Conservation (phyloP, 2,329 filamentous ascomycete genomes). For the Diplocarpon rosae region DNA sequence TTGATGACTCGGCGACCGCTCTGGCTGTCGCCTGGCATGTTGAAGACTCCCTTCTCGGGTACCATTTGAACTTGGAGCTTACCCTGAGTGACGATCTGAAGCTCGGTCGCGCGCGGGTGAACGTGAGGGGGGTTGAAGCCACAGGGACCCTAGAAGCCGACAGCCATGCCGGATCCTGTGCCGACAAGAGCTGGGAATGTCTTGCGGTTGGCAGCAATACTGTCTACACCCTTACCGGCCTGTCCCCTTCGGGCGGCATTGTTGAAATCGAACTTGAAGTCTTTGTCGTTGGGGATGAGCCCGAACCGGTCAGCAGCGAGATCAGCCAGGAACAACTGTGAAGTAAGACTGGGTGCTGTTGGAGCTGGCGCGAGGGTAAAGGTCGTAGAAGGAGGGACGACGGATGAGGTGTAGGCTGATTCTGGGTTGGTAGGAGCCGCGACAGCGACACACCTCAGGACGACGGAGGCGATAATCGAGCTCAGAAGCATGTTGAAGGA, state of each 20-base stretch:
- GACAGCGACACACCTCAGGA: slow-evolving; percentile 32
- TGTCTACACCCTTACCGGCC: slow-evolving; percentile 35
- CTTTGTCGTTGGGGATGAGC: slow-evolving; percentile 33
- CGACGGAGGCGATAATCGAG: slow-evolving; percentile 27
- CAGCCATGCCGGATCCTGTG: slow-evolving; percentile 38
- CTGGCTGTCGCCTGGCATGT: slow-evolving; percentile 21
- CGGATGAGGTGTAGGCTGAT: slow-evolving; percentile 17
- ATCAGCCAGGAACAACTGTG: slow-evolving; percentile 22
- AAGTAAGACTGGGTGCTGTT: slow-evolving; percentile 14
- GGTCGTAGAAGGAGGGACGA: slow-evolving; percentile 4
- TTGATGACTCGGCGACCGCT: slow-evolving; percentile 31
- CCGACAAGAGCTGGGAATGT: slow-evolving; percentile 46
- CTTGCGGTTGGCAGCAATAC: slow-evolving; percentile 42
- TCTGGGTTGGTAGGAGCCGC: slow-evolving; percentile 14
- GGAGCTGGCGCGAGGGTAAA: slow-evolving; percentile 4
- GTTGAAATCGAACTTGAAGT: slow-evolving; percentile 41
- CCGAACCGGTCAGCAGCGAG: slow-evolving; percentile 34
- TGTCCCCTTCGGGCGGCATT: slow-evolving; percentile 23
- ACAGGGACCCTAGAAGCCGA: slow-evolving; percentile 40
- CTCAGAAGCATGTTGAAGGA: slow-evolving; percentile 29
- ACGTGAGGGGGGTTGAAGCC: slow-evolving; percentile 47
- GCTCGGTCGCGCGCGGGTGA: slow-evolving; percentile 42
- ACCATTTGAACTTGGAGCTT: slow-evolving; percentile 40
- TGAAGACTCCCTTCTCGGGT: slow-evolving; percentile 39
- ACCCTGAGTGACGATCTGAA: slow-evolving; percentile 40